A percentile compares a stretch with the other conserved stretches of the same genome.
phyloP scores from a whole-genome alignment of 1,139 yeast genomes.

The Lodderomyces elongisporus region DNA sequence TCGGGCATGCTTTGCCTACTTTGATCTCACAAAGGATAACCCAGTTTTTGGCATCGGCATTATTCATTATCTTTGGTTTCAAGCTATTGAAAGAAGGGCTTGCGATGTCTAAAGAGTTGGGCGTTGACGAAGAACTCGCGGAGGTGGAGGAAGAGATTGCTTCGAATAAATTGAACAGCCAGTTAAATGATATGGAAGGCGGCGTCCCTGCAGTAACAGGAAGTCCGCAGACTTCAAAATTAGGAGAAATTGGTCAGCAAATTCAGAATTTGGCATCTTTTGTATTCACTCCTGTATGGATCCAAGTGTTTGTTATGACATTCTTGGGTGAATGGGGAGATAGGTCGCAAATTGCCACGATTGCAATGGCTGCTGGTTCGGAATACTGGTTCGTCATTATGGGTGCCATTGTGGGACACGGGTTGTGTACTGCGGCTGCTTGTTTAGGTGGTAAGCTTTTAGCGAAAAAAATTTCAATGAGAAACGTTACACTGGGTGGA shows the following conservation, averaged over 20 bases:
- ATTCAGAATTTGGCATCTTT: constrained; percentile 52
- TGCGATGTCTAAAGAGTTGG: constrained; percentile 72
- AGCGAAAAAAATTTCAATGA: constrained; percentile 85
- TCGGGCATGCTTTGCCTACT: constrained; percentile 88
- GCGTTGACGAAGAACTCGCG: constrained; percentile 92
- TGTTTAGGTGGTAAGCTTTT: constrained; percentile 87
- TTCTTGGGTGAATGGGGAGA: constrained; percentile 99
- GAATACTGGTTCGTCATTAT: constrained; percentile 85
- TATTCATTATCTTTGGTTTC: constrained; percentile 80
- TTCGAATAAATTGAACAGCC: constrained; percentile 49
- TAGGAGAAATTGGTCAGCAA: constrained; percentile 24
- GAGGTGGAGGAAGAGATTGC: constrained; percentile 95
- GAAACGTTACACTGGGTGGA: constrained; percentile 89
- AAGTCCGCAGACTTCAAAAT: constrained; percentile 17
- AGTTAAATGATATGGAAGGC: constrained; percentile 52
- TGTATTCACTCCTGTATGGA: constrained; percentile 83
- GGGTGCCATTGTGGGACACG: constrained; percentile 91
- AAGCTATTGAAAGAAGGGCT: constrained; percentile 77
- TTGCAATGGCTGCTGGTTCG: constrained; percentile 97
- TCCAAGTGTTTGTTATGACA: constrained; percentile 93
- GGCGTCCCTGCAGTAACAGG: constrained; percentile 27
- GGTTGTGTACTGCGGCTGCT: constrained; percentile 87
- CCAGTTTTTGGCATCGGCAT: constrained; percentile 70
- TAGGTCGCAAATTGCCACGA: constrained; percentile 94
- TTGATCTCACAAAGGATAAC: constrained; percentile 77